Evolutionary conservation across 2,329 filamentous ascomycete species (phyloP), one percentile per base, ranked within the genome.

Genomic region (Curvularia verruculosa): DNA sequence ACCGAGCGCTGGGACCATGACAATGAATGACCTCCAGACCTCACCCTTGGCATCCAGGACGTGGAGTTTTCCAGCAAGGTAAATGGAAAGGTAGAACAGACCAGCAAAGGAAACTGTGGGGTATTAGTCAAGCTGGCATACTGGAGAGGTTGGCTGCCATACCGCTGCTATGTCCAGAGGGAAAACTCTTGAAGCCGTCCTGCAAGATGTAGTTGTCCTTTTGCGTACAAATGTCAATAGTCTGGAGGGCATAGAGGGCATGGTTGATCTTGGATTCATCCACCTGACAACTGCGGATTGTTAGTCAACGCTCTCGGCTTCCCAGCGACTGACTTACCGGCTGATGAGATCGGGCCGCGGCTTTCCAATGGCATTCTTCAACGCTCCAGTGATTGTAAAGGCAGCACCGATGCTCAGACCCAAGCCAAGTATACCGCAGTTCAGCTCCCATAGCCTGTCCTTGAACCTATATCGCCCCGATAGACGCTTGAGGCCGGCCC

Each of bases 371-470:
- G 83, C 81, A 65, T 83, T 86, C 71, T 87, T 87, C 65, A 87
- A 66, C 3, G 80, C 81, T 36, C 82, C 75, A 58, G 84, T 86
- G 47, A 86, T 83, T 21, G 84, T 80, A 67, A 86, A 86, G 0
- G 83, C 80, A n/a, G 81, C 73, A 13, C 78, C 81, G 54, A 84
- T 81, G 29, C 82, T 80, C 39, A 86, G 70, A 15, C 83, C 67
- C 54, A 87, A 71, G n/a, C 84, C 84, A 24, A 87, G 68, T 10
- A 86, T 79, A 2, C 84, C 84, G 63, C 84, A 86, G 65, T 87
- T 87, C 65, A 86, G 74, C 70, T 87, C 84, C 84, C 84, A 87
- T n/a, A 86, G 67, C 19, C 84, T 77, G 62, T 85, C 83, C 65
- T 83, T 82, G 64, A 83, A 79, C 37, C 80, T 76, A 65, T 85